phyloP scores from a whole-genome alignment of 2,329 filamentous ascomycete genomes.

The Colletotrichum karsti region DNA sequence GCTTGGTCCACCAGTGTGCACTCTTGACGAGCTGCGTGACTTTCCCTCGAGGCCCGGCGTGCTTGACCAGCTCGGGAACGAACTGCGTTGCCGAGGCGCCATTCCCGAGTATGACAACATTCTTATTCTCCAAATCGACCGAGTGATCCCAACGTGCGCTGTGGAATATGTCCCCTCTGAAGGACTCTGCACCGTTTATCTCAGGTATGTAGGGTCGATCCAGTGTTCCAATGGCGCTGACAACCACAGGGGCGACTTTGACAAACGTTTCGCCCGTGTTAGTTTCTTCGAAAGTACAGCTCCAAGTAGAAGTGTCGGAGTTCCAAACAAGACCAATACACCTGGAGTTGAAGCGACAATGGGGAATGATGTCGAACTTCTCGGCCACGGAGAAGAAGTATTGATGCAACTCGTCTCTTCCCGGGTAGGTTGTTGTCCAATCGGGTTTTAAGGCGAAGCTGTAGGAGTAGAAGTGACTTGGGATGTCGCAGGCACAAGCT shows the following conservation, averaged over 20 bases:
- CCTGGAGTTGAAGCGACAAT: constrained; percentile 30
- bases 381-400: constrained; percentile 33
- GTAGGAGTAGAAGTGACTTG: constrained; percentile 37
- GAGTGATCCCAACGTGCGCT: not conserved
- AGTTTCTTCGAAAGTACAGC: not conserved
- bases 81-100: constrained; percentile 58
- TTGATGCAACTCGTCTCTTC: constrained; percentile 35
- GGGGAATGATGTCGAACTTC: constrained; percentile 31
- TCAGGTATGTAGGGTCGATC: not conserved
- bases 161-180: not conserved
- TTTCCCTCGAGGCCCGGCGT: not conserved
- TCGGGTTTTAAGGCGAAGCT: constrained; percentile 37
- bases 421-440: constrained; percentile 35
- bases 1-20: not conserved
- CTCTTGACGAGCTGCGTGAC: not conserved
- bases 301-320: not conserved
- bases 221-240: not conserved
- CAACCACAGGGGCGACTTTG: not conserved
- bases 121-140: constrained; percentile 32
- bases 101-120: constrained; percentile 48
- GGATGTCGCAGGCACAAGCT: constrained; percentile 10
- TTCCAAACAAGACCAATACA: constrained; percentile 7
- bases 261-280: not conserved
- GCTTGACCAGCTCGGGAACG: constrained; percentile 48
- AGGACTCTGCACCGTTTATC: not conserved